These are phyloP conservation scores for Metahyphopichia silvanorum DNA, from an alignment of 805 yeast species.

Conservation along the genomic window DNA sequence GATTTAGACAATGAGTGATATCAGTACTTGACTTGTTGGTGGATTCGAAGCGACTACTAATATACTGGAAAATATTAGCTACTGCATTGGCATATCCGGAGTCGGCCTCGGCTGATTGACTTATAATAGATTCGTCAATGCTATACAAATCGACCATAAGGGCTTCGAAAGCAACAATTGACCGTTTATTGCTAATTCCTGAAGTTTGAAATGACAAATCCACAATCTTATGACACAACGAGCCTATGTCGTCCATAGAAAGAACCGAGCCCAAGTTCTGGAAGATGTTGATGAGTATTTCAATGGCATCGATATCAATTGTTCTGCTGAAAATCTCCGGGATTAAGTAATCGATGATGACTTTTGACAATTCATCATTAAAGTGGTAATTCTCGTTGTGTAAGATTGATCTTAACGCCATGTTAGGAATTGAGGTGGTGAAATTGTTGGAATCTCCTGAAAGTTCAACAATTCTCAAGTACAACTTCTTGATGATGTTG, in stretches of 20 bases:
- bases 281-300: slow-evolving; percentile 55
- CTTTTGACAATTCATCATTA: slow-evolving; percentile 16
- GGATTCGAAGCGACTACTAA: slow-evolving; percentile 8
- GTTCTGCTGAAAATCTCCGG: slow-evolving; percentile 32
- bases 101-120: slow-evolving; percentile 13
- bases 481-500: slow-evolving; percentile 29
- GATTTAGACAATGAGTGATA: slow-evolving; percentile 9
- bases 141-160: slow-evolving; percentile 22
- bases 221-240: slow-evolving; percentile 26
- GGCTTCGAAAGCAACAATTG: slow-evolving; percentile 47
- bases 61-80: slow-evolving; percentile 11
- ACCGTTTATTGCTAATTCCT: slow-evolving; percentile 47
- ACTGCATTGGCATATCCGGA: slow-evolving; percentile 6
- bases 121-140: too few relatives aligned
- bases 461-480: slow-evolving; percentile 11
- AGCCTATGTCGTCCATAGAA: slow-evolving; percentile 27
- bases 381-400: slow-evolving; percentile 25
- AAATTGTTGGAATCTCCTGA: slow-evolving; percentile 17
- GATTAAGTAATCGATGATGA: slow-evolving; percentile 34
- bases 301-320: slow-evolving; percentile 55
- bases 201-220: slow-evolving; percentile 34
- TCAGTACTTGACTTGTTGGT: not conserved
- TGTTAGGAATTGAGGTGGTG: slow-evolving; percentile 49
- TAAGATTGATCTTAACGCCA: slow-evolving; percentile 49
- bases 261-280: slow-evolving; percentile 46